Base-by-base conservation (phyloP, 2,329 filamentous ascomycete species). In the Mycocentrospora acerina region DNA sequence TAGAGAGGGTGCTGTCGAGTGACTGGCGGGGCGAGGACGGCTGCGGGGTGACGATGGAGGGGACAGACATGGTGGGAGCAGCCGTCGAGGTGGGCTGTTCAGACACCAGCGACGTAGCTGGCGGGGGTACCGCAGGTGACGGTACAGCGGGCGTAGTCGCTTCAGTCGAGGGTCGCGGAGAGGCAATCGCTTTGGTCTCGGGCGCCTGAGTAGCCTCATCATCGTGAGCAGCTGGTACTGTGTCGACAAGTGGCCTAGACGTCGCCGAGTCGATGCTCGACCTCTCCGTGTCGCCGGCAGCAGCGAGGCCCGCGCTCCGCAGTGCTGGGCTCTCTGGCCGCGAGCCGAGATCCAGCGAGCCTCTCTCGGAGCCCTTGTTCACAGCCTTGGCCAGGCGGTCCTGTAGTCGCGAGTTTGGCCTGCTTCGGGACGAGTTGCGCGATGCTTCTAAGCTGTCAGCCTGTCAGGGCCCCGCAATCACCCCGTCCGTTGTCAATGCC, bases 351-450 rank as follows among this genome's bases (percentile, higher is more conserved):
- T 72, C 74, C 31, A 75, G 76, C 7, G 74, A 72, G 17, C 76
- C 67, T 26, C 71, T 64, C n/a, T 74, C 70, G 40, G 77, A 79
- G 59, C 86, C 88, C 42, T 85, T 85, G 3, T 85, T 88, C 57
- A 96, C 81, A 19, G 90, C 93, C 60, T 88, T 88, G 19, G 91
- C 91, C 44, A 98, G 76, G 46, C 90, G 80, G 64, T 95, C 90
- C 62, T 96, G 90, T 29, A 98, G 74, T 35, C 90, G 82, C 55
- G 94, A 90, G 68, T 89, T 93, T 44, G 79, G 73, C 51, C 81
- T 79, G 46, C 76, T 80, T 28, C 78, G 81, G 4, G 85, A 85
- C 15, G 84, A 78, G 49, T 75, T 81, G 59, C 85, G 79, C 34
- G 85, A 82, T 37, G 77, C 68, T 44, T 63, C 75, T 77, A 32